Conservation (phyloP, 768 basidiomycete genomes). For the Gelatoporia subvermispora region DNA sequence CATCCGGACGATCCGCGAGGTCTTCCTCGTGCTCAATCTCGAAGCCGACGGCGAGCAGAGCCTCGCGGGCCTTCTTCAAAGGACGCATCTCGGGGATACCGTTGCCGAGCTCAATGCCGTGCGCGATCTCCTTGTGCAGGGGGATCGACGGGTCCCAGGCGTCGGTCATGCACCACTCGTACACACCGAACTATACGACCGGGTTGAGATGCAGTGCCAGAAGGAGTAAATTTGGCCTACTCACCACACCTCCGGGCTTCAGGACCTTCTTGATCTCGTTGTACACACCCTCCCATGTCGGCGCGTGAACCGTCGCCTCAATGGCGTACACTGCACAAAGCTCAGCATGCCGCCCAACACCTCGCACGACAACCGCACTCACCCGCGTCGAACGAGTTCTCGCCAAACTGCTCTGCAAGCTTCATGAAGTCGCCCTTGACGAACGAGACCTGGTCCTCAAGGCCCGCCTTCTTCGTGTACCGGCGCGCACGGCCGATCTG, state of each 20-base stretch:
- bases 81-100: conserved; percentile 98
- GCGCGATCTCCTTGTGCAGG: conserved; percentile 84
- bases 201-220: not conserved
- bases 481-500: conserved; percentile 82
- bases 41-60: conserved; percentile 82
- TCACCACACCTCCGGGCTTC: conserved; percentile 91
- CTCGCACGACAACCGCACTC: conserved; percentile 19
- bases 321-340: conserved; percentile 78
- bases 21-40: conserved; percentile 89
- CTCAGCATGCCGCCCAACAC: not conserved
- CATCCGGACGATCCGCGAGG: conserved; percentile 78
- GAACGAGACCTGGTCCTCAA: conserved; percentile 74
- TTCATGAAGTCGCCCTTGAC: conserved; percentile 98
- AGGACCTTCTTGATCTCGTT: conserved; percentile 88
- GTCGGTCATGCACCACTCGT: conserved; percentile 99
- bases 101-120: conserved; percentile 90
- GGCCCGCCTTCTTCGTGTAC: conserved; percentile 74
- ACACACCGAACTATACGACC: conserved; percentile 78
- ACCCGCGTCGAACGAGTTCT: conserved; percentile 93
- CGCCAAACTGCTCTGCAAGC: conserved; percentile 84
- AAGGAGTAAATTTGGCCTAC: conserved; percentile 26
- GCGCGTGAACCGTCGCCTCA: conserved; percentile 96
- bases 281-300: conserved; percentile 93
- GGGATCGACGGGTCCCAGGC: conserved; percentile 83
- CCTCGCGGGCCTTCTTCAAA: conserved; percentile 61